Base-by-base conservation (phyloP, 2,329 filamentous ascomycete genomes). In the Alternaria alternata region DNA sequence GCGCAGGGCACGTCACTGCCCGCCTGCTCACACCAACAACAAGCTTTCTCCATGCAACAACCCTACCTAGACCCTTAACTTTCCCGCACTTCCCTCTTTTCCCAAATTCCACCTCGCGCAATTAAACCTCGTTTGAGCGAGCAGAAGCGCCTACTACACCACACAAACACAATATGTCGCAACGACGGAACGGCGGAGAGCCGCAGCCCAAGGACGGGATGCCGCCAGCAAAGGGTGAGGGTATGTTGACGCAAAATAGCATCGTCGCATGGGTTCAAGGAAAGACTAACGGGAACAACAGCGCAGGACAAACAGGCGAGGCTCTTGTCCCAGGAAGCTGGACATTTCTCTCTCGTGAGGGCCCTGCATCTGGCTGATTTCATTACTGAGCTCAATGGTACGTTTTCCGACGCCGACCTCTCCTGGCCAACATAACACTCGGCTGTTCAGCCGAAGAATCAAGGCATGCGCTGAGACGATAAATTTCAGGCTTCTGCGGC, bases 301-400 rank as follows among this genome's bases (percentile, higher is more conserved):
- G 88, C 84, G 51, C 82, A 87, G 68, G 89, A 93, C 79, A 94
- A 93, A 83, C 91, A 94, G 80, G 91, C 89, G 76, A 85, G 86
- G 67, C 86, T 94, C 44, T 85, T 94, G 43, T 88, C 87, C 56
- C 83, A 87, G 65, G 86, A 92, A 64, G 86, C 86, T 7, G 89
- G 90, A 39, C 91, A 94, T 82, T 94, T 94, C 79, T 84, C 82
- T 42, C 79, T 86, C 65, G 69, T 86, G 54, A 81, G 81, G 67
- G 83, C 82, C 56, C 86, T 95, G 77, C 89, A 97, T 78, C 84
- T 96, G 75, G 89, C 94, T 66, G 88, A 96, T 80, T 83, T 93
- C 71, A 92, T 97, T 81, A 94, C 93, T 30, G 88, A 94, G 79
- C 79, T 94, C 78, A 91, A 96, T 78, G 86, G 92, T 81, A 76